Evolutionary conservation across 2,329 filamentous ascomycete species (phyloP).

Genomic region (Dactylellina drechsleri): DNA sequence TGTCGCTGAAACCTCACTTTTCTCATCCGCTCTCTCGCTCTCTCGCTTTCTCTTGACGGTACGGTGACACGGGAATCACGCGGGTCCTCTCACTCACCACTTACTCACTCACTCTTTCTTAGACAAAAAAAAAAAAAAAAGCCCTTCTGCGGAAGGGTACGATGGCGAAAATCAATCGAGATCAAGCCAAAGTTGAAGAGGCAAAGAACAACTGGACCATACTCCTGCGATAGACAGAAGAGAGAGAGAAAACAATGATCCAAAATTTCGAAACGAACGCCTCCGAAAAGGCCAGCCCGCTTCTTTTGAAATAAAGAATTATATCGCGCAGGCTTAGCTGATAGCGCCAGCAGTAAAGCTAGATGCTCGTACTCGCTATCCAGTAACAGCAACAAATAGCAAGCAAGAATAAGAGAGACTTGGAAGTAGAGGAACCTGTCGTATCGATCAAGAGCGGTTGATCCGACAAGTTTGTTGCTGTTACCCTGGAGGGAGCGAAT

Average conservation of each 20-base stretch:
- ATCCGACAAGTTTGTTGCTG: slow-evolving; percentile 16
- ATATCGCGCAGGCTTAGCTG: not conserved
- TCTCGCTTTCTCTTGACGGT: not conserved
- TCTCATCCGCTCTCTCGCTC: not conserved
- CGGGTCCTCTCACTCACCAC: too few species aligned
- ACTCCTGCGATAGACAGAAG: too few species aligned
- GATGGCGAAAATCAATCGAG: too few species aligned
- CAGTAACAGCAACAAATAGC: not conserved
- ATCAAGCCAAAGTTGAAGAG: too few species aligned
- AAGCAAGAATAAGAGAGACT: not conserved
- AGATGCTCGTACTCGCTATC: too few species aligned
- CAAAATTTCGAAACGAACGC: not conserved
- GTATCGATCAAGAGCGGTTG: not conserved
- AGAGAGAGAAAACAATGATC: too few species aligned
- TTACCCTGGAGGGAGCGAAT: not conserved
- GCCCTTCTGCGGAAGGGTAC: too few species aligned
- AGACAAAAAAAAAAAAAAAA: too few species aligned
- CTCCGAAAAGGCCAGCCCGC: not conserved
- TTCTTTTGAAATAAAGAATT: not conserved
- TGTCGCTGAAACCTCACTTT: slow-evolving; percentile 5
- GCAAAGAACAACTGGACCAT: too few species aligned
- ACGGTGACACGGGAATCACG: slow-evolving; percentile 1
- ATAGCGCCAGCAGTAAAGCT: too few species aligned
- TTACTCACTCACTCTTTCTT: too few species aligned
- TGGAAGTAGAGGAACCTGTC: not conserved